A percentile compares a stretch with the other conserved stretches of the same genome.
These are phyloP conservation scores for Coniochaeta sp. DNA, from an alignment of 2,329 filamentous ascomycete genomes.

Conservation along the genomic window DNA sequence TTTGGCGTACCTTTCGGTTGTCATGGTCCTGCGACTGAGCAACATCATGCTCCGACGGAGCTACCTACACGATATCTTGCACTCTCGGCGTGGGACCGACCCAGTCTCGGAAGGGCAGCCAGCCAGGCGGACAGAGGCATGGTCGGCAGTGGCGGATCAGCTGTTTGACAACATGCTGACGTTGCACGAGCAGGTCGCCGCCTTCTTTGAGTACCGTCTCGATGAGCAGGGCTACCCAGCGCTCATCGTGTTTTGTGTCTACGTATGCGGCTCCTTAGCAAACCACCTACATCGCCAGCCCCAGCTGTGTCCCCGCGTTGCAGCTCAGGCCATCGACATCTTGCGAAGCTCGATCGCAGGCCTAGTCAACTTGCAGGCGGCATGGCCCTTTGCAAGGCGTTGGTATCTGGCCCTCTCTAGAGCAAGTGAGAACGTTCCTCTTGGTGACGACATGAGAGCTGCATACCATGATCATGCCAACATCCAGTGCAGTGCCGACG, in stretches of 20 bases:
- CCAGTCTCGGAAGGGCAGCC: neutral
- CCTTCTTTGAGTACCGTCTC: neutral
- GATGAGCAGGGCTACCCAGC: conserved; percentile 18
- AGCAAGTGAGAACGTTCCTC: neutral
- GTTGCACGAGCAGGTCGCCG: conserved; percentile 25
- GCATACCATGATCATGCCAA: neutral
- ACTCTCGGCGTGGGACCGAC: neutral
- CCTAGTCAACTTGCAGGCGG: conserved; percentile 15
- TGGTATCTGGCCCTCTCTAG: neutral
- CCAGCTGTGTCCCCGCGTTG: conserved; percentile 17
- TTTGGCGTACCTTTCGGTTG: conserved; percentile 25
- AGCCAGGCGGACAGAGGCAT: neutral
- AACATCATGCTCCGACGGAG: conserved; percentile 27
- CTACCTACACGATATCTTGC: conserved; percentile 23
- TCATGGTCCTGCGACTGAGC: conserved; percentile 26
- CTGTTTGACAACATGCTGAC: conserved; percentile 26
- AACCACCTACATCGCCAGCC: conserved; percentile 22
- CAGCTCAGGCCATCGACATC: conserved; percentile 17
- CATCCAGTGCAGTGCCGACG: too few species aligned
- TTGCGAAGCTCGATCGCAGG: conserved; percentile 15
- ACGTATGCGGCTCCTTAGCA: conserved; percentile 29
- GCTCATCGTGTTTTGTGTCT: conserved; percentile 31
- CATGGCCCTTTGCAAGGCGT: conserved; percentile 12
- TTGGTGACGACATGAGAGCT: neutral
- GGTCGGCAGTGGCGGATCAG: conserved; percentile 6